These are phyloP conservation scores for Prunus yedoensis DNA, from an alignment of 331 rosid genomes.

Conservation along the genomic window DNA sequence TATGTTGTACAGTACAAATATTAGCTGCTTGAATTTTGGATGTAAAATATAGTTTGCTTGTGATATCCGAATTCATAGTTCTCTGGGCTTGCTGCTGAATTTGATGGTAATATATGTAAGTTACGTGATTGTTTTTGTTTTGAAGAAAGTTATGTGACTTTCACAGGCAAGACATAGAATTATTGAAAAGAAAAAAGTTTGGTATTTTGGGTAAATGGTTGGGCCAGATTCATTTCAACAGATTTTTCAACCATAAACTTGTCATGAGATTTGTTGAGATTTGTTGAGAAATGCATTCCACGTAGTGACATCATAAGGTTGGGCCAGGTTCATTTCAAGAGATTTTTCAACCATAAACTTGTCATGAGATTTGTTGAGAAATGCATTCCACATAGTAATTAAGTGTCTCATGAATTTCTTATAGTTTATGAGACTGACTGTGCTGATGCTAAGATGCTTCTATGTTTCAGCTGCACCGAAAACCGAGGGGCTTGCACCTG, in stretches of 20 bases:
- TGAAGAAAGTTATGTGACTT: neutral
- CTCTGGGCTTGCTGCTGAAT: neutral
- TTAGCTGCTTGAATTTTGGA: neutral
- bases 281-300: neutral
- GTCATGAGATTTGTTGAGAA: neutral
- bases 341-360: neutral
- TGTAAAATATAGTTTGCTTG: neutral
- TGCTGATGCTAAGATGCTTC: neutral
- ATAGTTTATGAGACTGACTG: neutral
- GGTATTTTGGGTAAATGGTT: neutral
- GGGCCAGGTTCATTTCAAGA: neutral
- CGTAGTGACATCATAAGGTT: neutral
- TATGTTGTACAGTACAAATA: neutral
- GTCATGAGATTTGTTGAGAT: neutral
- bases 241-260: neutral
- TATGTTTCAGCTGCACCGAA: constrained; percentile 62
- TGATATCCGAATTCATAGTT: neutral
- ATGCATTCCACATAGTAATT: neutral
- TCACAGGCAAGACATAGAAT: neutral
- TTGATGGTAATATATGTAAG: neutral
- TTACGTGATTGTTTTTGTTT: neutral
- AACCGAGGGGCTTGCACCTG: constrained; percentile 72
- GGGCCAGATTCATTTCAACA: neutral
- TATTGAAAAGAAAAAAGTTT: neutral
- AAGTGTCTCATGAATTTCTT: neutral